Base-by-base conservation (phyloP, 2,329 filamentous ascomycete species). In the Clonostachys rhizophaga region DNA sequence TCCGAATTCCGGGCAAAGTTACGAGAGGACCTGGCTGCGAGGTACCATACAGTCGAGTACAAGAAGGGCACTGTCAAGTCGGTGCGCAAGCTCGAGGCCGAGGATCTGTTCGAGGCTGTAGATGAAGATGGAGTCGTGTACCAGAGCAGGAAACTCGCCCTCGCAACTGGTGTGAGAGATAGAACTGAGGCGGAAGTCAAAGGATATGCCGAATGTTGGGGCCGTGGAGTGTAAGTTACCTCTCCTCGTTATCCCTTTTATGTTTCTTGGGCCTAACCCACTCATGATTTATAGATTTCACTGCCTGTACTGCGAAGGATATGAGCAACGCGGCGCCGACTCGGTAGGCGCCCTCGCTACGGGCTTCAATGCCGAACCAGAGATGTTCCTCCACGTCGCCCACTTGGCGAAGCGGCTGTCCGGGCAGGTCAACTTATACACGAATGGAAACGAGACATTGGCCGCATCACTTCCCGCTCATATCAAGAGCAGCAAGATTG, bases 281-380 rank as follows among this genome's bases (percentile, higher is more conserved):
- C 9, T 30, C 24, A 30, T 30, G 24, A 17, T 11, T 6, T 14
- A 2, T 40, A 74, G 71, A 41, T 83, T 78, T 52, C 78, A 83
- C 54, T 84, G 79, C 52, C 68, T 83, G 2, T 81, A 76, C 54
- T 84, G 79, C 58, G 71, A 83, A 51, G 80, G 80, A 5, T 83
- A 70, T 56, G 80, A 84, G 51, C 75, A 83, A 44, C 67, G 72
- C 13, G 76, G 74, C 3, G 57, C 61, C 4, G 54, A 62, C 1
- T 71, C 72, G 0, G 68, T 68, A 0, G 76, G 75, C 1, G 55
- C 81, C 5, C 65, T 82, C 4, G 72, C 70, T 2, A 62, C 65
- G 11, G 70, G 65, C 2, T 52, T 63, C 41, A 42, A 67, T 13
- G 59, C 58, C 5, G 55, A 54, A 8, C 41, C 62, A 0, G 52